Percentiles rank a stretch among this genome's conserved stretches.
Conservation (phyloP, 208 protist species). For the Trypanosomatidae sp. region DNA sequence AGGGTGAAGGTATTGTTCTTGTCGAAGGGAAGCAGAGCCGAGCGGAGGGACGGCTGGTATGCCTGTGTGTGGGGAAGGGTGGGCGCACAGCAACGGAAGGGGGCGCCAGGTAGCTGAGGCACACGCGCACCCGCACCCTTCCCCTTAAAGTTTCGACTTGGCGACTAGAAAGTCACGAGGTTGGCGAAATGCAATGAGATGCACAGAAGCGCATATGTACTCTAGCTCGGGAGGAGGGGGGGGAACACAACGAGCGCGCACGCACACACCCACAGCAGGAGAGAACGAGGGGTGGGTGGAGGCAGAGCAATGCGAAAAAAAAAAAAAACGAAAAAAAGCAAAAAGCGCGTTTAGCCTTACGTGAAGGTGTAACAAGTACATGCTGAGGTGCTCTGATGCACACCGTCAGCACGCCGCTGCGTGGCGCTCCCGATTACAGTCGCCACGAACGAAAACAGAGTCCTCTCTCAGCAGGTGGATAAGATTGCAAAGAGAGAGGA, state of each 20-base stretch:
- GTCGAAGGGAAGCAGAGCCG: background rate
- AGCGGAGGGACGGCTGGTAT: background rate
- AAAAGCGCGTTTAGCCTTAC: background rate
- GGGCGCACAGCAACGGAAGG: background rate
- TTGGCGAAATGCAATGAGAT: background rate
- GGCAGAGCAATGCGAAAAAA: background rate
- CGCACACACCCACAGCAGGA: background rate
- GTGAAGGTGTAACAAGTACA: background rate
- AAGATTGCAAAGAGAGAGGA: background rate
- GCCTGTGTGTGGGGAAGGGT: background rate
- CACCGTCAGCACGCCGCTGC: background rate
- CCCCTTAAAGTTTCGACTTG: background rate
- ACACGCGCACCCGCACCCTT: background rate
- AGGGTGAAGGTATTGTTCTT: background rate
- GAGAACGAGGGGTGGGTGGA: background rate
- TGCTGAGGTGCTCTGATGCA: background rate
- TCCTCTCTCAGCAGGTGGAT: background rate
- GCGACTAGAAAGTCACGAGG: background rate
- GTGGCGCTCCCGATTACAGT: background rate
- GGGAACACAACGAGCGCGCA: background rate
- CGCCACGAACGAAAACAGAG: background rate
- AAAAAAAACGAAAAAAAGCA: slow-evolving; percentile 2
- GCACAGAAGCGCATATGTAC: background rate
- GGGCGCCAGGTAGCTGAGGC: background rate
- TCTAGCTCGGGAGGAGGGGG: background rate